Percentiles rank a stretch among this genome's conserved stretches.
Conservation (phyloP, 176 grass and related monocot species). For the Lolium perenne region DNA sequence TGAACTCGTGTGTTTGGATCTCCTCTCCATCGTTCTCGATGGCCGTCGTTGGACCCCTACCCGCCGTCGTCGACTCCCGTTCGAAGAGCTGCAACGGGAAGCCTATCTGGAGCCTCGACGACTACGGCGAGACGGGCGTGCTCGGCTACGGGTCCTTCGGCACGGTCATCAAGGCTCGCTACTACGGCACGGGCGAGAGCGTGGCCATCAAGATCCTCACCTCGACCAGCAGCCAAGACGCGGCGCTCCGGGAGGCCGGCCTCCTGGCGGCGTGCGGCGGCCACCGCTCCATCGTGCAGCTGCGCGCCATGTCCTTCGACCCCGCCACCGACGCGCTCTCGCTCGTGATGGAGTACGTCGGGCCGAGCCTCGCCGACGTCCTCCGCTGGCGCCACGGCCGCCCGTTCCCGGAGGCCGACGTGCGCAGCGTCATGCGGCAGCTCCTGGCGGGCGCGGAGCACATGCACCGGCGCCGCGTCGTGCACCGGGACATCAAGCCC, state of each 20-base stretch:
- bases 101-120: not conserved
- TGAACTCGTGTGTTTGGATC: not conserved
- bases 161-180: constrained; percentile 27
- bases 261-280: constrained; percentile 33
- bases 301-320: constrained; percentile 35
- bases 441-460: constrained; percentile 37
- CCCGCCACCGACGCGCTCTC: not conserved
- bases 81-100: not conserved
- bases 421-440: constrained; percentile 47
- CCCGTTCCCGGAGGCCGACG: constrained; percentile 35
- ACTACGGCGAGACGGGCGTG: constrained; percentile 1
- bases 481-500: constrained; percentile 63
- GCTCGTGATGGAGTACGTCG: constrained; percentile 60
- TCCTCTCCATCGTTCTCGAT: not conserved
- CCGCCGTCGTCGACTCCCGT: not conserved
- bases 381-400: not conserved
- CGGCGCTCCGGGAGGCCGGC: not conserved
- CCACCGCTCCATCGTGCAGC: constrained; percentile 46
- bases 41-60: not conserved
- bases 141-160: constrained; percentile 31
- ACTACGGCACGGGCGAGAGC: constrained; percentile 29
- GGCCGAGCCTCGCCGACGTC: constrained; percentile 47
- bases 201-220: constrained; percentile 47
- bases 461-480: constrained; percentile 46
- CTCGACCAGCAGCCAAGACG: not conserved